Evolutionary conservation across 73 alveolate species (phyloP).

Genomic region (Urostyla sp.): DNA sequence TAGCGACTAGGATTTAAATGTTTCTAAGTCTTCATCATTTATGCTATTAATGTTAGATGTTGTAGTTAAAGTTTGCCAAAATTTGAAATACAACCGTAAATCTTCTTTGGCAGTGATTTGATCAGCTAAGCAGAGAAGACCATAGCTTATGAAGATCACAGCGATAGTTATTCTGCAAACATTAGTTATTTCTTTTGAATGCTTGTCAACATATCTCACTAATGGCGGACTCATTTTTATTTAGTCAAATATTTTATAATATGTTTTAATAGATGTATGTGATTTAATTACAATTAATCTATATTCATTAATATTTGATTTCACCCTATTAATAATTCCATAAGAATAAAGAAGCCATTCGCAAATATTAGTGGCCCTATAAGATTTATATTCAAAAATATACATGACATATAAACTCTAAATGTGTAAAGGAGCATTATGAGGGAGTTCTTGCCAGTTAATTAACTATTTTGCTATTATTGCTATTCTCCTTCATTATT

Average conservation of each 20-base stretch:
- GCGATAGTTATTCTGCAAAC: conserved; percentile 1
- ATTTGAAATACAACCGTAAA: conserved; percentile 2
- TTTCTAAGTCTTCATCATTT: neutral
- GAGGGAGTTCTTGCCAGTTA: neutral
- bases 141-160: neutral
- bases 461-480: neutral
- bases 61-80: conserved; percentile 11
- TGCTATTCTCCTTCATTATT: neutral
- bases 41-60: neutral
- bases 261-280: neutral
- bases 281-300: neutral
- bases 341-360: conserved; percentile 22
- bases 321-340: conserved; percentile 42
- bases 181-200: neutral
- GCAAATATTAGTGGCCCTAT: conserved; percentile 39
- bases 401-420: conserved; percentile 43
- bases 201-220: too few relatives aligned
- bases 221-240: too few relatives aligned
- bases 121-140: neutral
- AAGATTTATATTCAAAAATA: neutral
- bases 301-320: neutral
- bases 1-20: neutral
- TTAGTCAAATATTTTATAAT: conserved; percentile 27
- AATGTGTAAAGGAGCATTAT: conserved; percentile 28
- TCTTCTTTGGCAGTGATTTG: conserved; percentile 6